Base-by-base conservation (phyloP, 768 basidiomycete species). In the Boletus fagicola region DNA sequence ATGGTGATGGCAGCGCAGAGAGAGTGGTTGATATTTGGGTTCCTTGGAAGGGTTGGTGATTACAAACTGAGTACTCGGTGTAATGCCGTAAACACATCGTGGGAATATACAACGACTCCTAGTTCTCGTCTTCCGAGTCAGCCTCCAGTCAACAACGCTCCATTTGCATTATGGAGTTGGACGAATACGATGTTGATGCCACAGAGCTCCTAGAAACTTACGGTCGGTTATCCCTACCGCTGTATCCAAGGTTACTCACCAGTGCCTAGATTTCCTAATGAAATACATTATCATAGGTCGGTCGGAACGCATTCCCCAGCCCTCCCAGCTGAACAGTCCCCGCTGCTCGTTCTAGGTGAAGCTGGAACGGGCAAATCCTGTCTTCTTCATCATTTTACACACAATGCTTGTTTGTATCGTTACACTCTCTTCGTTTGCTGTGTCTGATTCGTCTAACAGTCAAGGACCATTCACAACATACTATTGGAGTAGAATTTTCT, bases 281-380 rank as follows among this genome's bases (percentile, higher is more conserved):
- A 99, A 99, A 78, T 94, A 94, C 75, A 97, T 98, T 69, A 84
- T 98, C 64, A 93, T 98, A 66, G 96, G 96, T 92, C 63, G 57
- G 79, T 59, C 13, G 56, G 22, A 39, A 42, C 20, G 35, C 51
- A 49, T 24, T 50, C 48, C 46, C 46, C 48, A 20, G 49, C 56
- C 36, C 51, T 51, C 62, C 38, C 33, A 50, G 33, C 54, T 57
- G 46, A 54, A 49, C 53, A 30, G 11, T 26, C 22, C 53, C 56
- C 33, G 36, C 51, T 24, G 16, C 35, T 20, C 35, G 9, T 58
- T 62, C 26, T 59, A 98, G 95, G 95, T 61, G 95, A 98, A 77
- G 91, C 96, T 22, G 96, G 94, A 60, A 91, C 94, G 5, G 97
- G 97, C 39, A 99, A 99, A 81, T 95, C 94, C 22, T 98, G 97